These are phyloP conservation scores for Anthostomella pinea DNA, from an alignment of 2,329 filamentous ascomycete species.

Conservation along the genomic window DNA sequence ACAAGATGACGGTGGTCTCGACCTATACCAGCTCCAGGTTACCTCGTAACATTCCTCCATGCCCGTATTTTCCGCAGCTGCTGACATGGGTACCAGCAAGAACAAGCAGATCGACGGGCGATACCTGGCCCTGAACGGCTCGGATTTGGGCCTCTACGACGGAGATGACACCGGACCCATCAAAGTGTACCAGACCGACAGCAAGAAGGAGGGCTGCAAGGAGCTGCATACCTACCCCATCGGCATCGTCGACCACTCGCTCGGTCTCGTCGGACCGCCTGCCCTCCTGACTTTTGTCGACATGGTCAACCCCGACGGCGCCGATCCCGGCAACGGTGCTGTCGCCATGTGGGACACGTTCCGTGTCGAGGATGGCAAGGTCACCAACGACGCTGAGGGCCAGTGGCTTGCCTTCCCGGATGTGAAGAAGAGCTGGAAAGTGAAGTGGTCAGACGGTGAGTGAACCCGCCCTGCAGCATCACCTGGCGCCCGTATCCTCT, in stretches of 20 bases:
- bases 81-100: constrained; percentile 8
- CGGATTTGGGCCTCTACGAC: constrained; percentile 32
- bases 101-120: constrained; percentile 30
- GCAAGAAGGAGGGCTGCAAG: constrained; percentile 25
- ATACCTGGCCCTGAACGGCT: constrained; percentile 30
- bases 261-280: constrained; percentile 36
- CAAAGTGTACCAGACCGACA: constrained; percentile 30
- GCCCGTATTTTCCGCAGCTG: neutral
- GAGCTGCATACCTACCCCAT: constrained; percentile 39
- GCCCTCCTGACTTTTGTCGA: constrained; percentile 33
- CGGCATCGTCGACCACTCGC: constrained; percentile 34
- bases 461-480: constrained; percentile 4
- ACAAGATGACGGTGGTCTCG: constrained; percentile 13
- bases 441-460: constrained; percentile 39
- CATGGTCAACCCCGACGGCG: constrained; percentile 30
- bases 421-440: constrained; percentile 24
- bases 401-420: constrained; percentile 37
- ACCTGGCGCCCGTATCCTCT: too few species aligned
- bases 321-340: constrained; percentile 23
- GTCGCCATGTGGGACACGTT: constrained; percentile 36
- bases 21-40: constrained; percentile 28
- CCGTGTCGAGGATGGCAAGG: constrained; percentile 24
- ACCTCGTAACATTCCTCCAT: constrained; percentile 18
- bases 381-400: constrained; percentile 23
- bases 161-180: constrained; percentile 17